Percentiles rank a stretch among this genome's conserved stretches.
phyloP scores from a whole-genome alignment of 441 rosid species.

The Viola pubescens region DNA sequence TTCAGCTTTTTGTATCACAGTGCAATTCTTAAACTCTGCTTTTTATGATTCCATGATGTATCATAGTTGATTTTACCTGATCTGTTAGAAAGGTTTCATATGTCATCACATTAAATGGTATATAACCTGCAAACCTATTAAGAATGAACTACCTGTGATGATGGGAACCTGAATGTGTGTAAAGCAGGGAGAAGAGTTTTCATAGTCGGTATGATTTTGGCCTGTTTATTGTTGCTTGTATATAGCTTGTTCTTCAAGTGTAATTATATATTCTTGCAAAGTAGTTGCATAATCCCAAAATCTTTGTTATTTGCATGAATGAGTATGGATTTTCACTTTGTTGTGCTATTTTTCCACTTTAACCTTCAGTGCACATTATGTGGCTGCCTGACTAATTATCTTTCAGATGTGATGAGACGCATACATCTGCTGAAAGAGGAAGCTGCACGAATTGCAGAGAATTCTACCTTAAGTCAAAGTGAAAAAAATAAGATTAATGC shows the following conservation, averaged over 20 bases:
- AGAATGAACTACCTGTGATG: slow-evolving; percentile 6
- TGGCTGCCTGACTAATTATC: slow-evolving; percentile 16
- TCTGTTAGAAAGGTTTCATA: slow-evolving; percentile 3
- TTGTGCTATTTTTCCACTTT: neutral
- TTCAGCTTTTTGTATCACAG: slow-evolving; percentile 17
- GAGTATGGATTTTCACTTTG: neutral
- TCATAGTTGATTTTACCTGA: slow-evolving; percentile 6
- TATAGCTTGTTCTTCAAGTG: slow-evolving; percentile 1
- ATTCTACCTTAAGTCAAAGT: slow-evolving; percentile 75
- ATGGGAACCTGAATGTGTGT: slow-evolving; percentile 10
- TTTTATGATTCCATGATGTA: slow-evolving; percentile 14
- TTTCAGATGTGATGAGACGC: slow-evolving; percentile 89
- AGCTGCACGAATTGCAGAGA: slow-evolving; percentile 84
- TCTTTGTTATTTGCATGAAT: neutral
- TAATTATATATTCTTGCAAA: slow-evolving; percentile 5
- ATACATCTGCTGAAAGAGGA: slow-evolving; percentile 88
- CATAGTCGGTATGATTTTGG: neutral
- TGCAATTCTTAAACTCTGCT: slow-evolving; percentile 13
- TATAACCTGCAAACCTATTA: slow-evolving; percentile 12
- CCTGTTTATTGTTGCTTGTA: neutral
- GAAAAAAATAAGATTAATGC: slow-evolving; percentile 93
- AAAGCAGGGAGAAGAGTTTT: neutral
- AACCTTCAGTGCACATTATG: slow-evolving; percentile 1
- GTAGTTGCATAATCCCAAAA: neutral
- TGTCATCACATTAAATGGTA: neutral